Base-by-base conservation (phyloP, 2,329 filamentous ascomycete genomes). In the Phialophora tarda region DNA sequence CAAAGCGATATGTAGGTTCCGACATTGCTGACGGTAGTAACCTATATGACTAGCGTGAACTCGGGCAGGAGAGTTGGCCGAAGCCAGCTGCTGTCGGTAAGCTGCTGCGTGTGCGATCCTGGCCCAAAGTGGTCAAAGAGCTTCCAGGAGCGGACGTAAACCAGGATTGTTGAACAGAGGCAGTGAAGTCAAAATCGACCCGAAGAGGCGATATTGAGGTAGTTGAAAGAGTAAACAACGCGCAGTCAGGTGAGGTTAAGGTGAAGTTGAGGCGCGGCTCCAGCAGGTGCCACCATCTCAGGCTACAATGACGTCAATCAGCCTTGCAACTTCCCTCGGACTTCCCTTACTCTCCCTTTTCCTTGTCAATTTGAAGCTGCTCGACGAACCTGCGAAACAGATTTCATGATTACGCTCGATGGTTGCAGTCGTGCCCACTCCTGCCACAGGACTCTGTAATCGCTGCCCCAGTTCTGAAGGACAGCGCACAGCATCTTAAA, bases 1-100 rank as follows among this genome's bases (percentile, higher is more conserved):
- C 68, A 34, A 69, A 67, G 48, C 68, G 68, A 64, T 69, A 69
- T 4, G 59, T 63, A 23, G 68, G 34, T 11, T 62, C 62, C 47
- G 67, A 66, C 50, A 69, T 69, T 69, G 51, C 41, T 58, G 55
- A 10, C 1, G 54, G 51, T 17, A 53, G 23, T 24, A 14, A 28
- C 24, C 50, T 23, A 7, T 23, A 24, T 53, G 44, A n/a, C 10
- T 17, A 48, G 44, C 44, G 32, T 34, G 11, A 34, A 48, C 44
- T 34, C 51, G 8, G 30, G 2, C 26, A 14, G 12, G 11, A 28
- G 59, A 32, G 21, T 5, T 10, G 28, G 6, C 14, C 5, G 38
- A 44, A 44, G 17, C 6, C 5, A 8, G 38, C 21, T 8, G 17
- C 5, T 44, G 17, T 44, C 5, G 17, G 17, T 44, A 17, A n/a